Conservation (phyloP, 345 rosid genomes). For the Leavenworthia alabamica region DNA sequence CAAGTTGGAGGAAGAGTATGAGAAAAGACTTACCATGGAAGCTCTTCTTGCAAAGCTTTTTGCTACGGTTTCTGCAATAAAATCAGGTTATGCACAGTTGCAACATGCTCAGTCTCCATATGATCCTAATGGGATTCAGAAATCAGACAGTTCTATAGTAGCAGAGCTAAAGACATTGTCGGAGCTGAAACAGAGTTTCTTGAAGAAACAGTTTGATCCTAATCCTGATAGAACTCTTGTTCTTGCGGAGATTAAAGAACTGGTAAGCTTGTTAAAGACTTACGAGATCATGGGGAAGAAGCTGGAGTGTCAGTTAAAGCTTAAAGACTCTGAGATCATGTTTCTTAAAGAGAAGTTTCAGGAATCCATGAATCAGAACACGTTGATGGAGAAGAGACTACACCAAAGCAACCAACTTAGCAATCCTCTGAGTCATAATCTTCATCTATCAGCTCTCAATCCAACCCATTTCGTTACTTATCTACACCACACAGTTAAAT, state of each 20-base stretch:
- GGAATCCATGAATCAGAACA: constrained; percentile 43
- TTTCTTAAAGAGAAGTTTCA: constrained; percentile 57
- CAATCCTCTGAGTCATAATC: constrained; percentile 37
- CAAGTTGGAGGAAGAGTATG: constrained; percentile 39
- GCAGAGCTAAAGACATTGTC: constrained; percentile 62
- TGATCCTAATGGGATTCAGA: constrained; percentile 63
- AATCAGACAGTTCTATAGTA: constrained; percentile 55
- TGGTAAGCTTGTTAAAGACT: constrained; percentile 50
- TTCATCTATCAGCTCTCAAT: constrained; percentile 43
- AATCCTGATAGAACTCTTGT: constrained; percentile 48
- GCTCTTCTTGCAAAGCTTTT: constrained; percentile 69
- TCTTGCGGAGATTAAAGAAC: constrained; percentile 73
- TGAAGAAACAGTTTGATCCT: constrained; percentile 66
- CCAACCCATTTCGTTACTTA: constrained; percentile 48
- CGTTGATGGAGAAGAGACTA: constrained; percentile 49
- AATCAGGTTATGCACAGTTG: constrained; percentile 71
- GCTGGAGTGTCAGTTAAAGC: constrained; percentile 61
- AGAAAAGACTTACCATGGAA: constrained; percentile 42
- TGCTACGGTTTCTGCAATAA: constrained; percentile 65
- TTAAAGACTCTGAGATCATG: constrained; percentile 68
- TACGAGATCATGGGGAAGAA: constrained; percentile 63
- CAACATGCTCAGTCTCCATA: constrained; percentile 84
- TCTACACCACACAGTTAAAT: constrained; percentile 54
- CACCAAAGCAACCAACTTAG: constrained; percentile 58
- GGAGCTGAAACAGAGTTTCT: constrained; percentile 66